Percentiles rank a stretch among this genome's conserved stretches.
Evolutionary conservation across 768 basidiomycete genomes (phyloP).

Genomic region (Hysterangium stoloniferum): DNA sequence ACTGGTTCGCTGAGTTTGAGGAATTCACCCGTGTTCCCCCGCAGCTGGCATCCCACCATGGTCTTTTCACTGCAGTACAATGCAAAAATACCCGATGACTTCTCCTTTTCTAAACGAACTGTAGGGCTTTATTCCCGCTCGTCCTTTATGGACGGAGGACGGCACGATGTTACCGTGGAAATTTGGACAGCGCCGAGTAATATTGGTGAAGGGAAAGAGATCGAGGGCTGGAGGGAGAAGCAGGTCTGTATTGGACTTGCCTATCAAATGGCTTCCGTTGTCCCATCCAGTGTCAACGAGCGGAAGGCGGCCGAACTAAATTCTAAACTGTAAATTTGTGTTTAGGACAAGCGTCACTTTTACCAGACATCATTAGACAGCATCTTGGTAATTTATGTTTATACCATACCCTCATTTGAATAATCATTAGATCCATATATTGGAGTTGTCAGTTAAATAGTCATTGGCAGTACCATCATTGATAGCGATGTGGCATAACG

Average conservation of each 20-base stretch:
- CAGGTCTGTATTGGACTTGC: constrained; percentile 58
- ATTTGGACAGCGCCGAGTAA: constrained; percentile 59
- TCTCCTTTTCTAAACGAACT: constrained; percentile 39
- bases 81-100: constrained; percentile 42
- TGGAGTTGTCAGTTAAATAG: too few species aligned
- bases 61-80: constrained; percentile 57
- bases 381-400: too few species aligned
- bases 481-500: too few species aligned
- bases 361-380: too few species aligned
- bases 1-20: neutral
- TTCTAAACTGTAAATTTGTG: neutral
- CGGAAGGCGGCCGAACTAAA: neutral
- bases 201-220: constrained; percentile 36
- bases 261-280: constrained; percentile 49
- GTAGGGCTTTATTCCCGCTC: constrained; percentile 50
- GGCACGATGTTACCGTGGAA: constrained; percentile 54
- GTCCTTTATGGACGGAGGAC: constrained; percentile 42
- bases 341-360: too few species aligned
- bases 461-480: too few species aligned
- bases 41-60: constrained; percentile 60
- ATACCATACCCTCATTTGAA: too few species aligned
- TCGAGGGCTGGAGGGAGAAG: constrained; percentile 48
- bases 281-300: neutral
- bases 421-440: too few species aligned
- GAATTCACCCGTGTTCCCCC: neutral